Evolutionary conservation across 2,329 filamentous ascomycete species (phyloP).

Genomic region (Fusarium gaditjirri): DNA sequence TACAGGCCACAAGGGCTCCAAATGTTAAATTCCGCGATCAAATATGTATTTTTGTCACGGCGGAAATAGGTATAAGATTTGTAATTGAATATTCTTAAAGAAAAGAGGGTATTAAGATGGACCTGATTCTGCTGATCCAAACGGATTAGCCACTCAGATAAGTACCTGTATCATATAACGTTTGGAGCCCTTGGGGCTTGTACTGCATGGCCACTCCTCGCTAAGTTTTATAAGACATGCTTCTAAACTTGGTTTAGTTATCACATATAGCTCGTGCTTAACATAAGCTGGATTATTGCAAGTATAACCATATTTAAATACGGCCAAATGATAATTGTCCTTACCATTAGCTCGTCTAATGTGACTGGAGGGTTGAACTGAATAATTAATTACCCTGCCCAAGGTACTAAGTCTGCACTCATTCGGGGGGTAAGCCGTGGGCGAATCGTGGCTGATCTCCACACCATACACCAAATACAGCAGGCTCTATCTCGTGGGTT

Average conservation of each 20-base stretch:
- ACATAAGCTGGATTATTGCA: conserved; percentile 24
- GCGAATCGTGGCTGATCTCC: conserved; percentile 38
- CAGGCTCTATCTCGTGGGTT: conserved; percentile 24
- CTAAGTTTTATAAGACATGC: not conserved
- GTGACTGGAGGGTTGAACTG: conserved; percentile 6
- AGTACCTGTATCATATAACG: no score
- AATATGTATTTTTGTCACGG: no score
- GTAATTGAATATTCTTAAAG: no score
- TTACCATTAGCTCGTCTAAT: conserved; percentile 20
- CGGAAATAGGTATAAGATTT: no score
- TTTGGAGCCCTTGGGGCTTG: no score
- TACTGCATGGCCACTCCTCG: not conserved
- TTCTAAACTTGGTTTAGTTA: conserved; percentile 20
- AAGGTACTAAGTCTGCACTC: conserved; percentile 4
- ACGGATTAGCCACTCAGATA: no score
- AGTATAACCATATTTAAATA: conserved; percentile 9
- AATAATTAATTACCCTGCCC: not conserved
- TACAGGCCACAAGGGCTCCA: no score
- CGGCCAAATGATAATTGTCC: not conserved
- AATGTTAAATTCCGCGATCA: no score
- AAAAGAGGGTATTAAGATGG: no score
- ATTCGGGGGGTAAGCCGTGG: conserved; percentile 28
- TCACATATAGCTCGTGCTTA: conserved; percentile 3
- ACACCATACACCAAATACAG: conserved; percentile 35
- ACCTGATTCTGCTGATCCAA: no score